phyloP scores from a whole-genome alignment of 2,329 filamentous ascomycete species.

The Xylaria sp. region DNA sequence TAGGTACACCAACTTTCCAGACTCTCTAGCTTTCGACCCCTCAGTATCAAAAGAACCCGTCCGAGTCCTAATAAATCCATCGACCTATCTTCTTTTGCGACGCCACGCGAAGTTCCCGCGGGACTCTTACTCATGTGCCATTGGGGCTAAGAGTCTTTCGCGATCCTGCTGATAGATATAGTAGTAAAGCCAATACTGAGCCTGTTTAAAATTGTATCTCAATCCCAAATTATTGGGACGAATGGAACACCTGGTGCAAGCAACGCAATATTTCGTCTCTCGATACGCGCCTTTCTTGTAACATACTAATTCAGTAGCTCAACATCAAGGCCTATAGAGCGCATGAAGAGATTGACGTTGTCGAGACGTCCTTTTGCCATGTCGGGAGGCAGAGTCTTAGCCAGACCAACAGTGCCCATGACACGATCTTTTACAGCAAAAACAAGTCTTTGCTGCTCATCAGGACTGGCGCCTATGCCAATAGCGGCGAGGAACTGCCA shows the following conservation, averaged over 20 bases:
- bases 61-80: conserved; percentile 37
- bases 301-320: conserved; percentile 65
- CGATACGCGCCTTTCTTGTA: background rate
- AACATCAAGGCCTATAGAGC: conserved; percentile 97
- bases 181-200: conserved; percentile 4
- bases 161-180: conserved; percentile 12
- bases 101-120: conserved; percentile 9
- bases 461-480: conserved; percentile 90
- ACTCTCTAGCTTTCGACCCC: conserved; percentile 30
- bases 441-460: conserved; percentile 94
- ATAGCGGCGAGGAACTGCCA: conserved; percentile 98
- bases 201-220: background rate
- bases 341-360: conserved; percentile 98
- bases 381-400: conserved; percentile 88
- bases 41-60: conserved; percentile 40
- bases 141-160: conserved; percentile 10
- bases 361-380: conserved; percentile 85
- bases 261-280: background rate
- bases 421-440: conserved; percentile 97
- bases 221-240: background rate
- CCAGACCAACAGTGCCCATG: conserved; percentile 90
- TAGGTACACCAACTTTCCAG: conserved; percentile 39
- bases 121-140: conserved; percentile 4
- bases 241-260: conserved; percentile 19
- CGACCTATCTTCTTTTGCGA: conserved; percentile 27